Conservation (phyloP, 495 filamentous ascomycete genomes). For the Diplogelasinospora grovesii region DNA sequence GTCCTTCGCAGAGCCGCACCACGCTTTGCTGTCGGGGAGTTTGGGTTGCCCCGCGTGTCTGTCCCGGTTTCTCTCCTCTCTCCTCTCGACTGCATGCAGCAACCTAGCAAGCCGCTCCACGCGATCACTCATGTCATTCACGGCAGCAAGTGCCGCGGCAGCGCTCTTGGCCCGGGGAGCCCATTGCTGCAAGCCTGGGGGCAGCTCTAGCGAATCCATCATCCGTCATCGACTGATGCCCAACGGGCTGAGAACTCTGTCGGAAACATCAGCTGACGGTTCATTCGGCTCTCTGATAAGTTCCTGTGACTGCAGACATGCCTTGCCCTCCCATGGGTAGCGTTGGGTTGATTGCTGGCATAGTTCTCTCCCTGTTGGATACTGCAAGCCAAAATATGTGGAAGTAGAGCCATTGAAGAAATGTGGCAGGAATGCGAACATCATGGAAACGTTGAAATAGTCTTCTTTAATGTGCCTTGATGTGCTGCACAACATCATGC, state of each 20-base stretch:
- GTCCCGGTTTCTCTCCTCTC: not conserved
- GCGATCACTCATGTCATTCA: not conserved
- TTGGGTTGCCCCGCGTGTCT: not conserved
- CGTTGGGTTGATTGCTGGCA: too few species aligned
- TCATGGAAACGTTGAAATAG: not conserved
- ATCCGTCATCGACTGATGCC: too few species aligned
- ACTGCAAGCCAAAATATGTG: too few species aligned
- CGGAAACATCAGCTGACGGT: too few species aligned
- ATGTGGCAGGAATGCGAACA: not conserved
- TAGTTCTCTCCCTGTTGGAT: too few species aligned
- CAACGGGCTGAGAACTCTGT: too few species aligned
- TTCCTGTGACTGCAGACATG: too few species aligned
- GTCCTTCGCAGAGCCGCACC: constrained; percentile 1
- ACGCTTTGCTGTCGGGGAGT: not conserved
- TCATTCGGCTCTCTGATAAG: too few species aligned
- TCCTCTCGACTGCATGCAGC: constrained; percentile 1
- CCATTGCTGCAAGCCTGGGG: not conserved
- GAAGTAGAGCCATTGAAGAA: not conserved
- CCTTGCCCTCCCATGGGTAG: too few species aligned
- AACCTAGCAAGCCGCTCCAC: not conserved
- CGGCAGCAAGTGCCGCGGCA: not conserved
- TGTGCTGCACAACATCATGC: not conserved
- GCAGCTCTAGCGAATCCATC: not conserved
- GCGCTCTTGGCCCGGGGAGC: not conserved
- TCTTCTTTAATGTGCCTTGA: too few species aligned